Percentiles rank a stretch among this genome's conserved stretches.
phyloP scores from a whole-genome alignment of 2,329 filamentous ascomycete genomes.

The Coleophoma cylindrospora region DNA sequence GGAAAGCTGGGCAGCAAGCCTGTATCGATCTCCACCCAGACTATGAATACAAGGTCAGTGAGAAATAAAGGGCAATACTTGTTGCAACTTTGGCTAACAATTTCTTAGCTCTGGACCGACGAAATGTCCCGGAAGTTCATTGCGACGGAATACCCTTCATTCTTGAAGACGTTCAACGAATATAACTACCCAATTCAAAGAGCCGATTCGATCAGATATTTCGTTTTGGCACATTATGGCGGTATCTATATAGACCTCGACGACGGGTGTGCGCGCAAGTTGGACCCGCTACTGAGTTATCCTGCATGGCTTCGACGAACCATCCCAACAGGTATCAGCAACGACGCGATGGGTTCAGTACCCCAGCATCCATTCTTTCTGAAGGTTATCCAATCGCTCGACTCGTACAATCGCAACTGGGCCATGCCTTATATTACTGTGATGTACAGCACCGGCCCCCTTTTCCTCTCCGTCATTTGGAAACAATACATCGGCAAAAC shows the following conservation, averaged over 20 bases:
- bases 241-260: conserved; percentile 81
- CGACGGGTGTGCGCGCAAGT: conserved; percentile 27
- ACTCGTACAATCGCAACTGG: conserved; percentile 65
- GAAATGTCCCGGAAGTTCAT: conserved; percentile 67
- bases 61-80: background rate
- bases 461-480: conserved; percentile 73
- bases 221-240: conserved; percentile 70
- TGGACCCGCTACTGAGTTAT: conserved; percentile 62
- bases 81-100: background rate
- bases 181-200: conserved; percentile 74
- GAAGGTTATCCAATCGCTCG: conserved; percentile 61
- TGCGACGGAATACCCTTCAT: conserved; percentile 70
- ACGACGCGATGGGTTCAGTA: conserved; percentile 73
- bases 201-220: conserved; percentile 75
- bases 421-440: conserved; percentile 62
- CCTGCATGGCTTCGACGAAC: conserved; percentile 68
- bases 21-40: conserved; percentile 64
- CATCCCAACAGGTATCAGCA: conserved; percentile 71
- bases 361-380: conserved; percentile 72
- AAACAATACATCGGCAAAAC: conserved; percentile 61
- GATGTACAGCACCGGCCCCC: conserved; percentile 72
- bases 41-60: conserved; percentile 64
- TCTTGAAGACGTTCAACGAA: conserved; percentile 66
- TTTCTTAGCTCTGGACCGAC: conserved; percentile 67
- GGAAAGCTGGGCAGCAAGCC: conserved; percentile 61